phyloP scores from a whole-genome alignment of 2,329 filamentous ascomycete species.

The Ceratocystis lukuohia region DNA sequence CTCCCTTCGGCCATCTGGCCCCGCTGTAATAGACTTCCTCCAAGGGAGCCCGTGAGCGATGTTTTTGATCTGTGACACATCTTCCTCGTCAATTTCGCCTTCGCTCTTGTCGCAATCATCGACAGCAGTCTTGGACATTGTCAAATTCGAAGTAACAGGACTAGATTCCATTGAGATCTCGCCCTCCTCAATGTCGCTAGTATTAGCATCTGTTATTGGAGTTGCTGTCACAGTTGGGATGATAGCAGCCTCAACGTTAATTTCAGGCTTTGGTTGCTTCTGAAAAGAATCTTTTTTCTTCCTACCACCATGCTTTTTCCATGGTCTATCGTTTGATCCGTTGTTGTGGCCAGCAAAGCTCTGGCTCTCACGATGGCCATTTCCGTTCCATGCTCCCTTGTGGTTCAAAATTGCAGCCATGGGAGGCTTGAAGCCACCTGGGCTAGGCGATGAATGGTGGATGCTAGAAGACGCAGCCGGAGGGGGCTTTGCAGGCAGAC shows the following conservation, averaged over 20 bases:
- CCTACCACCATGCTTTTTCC: not conserved
- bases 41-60: not conserved
- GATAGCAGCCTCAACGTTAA: not conserved
- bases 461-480: not conserved
- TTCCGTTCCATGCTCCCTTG: not conserved
- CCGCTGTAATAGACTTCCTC: not conserved
- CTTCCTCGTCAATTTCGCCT: slow-evolving; percentile 4
- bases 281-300: not conserved
- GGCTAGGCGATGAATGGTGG: not conserved
- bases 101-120: not conserved
- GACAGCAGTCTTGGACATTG: not conserved
- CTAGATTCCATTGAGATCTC: not conserved
- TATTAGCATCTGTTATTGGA: not conserved
- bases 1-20: not conserved
- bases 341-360: not conserved
- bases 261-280: not conserved
- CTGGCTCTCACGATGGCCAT: not conserved
- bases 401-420: not conserved
- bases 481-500: slow-evolving; percentile 12
- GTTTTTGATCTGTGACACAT: not conserved
- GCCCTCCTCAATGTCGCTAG: slow-evolving; percentile 5
- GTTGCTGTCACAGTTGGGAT: not conserved
- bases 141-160: not conserved
- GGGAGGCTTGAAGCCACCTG: not conserved
- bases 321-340: slow-evolving; percentile 6